Base-by-base conservation (phyloP, 176 grass and related monocot genomes). In the Calamus simplicifolius region DNA sequence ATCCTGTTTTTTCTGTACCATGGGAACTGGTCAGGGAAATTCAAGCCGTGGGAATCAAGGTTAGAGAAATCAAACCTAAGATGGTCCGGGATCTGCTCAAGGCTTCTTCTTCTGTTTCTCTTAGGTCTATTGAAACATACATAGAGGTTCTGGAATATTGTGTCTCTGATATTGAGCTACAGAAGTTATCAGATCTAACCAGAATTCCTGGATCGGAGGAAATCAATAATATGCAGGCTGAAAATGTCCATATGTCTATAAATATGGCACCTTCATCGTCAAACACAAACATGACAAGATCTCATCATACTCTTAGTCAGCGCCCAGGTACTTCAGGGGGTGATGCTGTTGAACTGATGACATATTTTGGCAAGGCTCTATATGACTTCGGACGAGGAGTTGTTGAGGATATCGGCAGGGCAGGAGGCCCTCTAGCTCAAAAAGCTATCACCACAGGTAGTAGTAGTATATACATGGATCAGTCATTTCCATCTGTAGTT, bases 1-100 rank as follows among this genome's bases (percentile, higher is more conserved):
- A 96, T 71, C 91, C 91, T 72, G 91, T 96, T 64, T 96, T 96
- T 76, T 96, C 91, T 48, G 91, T 96, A 71, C 91, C 91, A 25
- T 90, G 86, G 71, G 91, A 96, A 77, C 57, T 96, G 75, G 86
- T 90, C 58, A 82, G 43, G 58, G 91, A 96, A 83, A 87, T 96
- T 67, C 85, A 90, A 72, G 83, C 86, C 63, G 86, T 90, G 64
- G 91, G 86, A 61, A 77, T 96, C 74, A 73, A 73, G 48, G 79
- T 84, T 48, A 87, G 74, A 80, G 83, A 87, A 74, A 96, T 96
- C 64, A 90, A 76, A 58, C 91, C 91, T 73, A 90, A 81, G 79
- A 96, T 96, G 91, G 77, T 96, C 16, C 71, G 91, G 52, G 78
- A 85, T 74, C 77, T 90, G 64, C 86, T 96, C 49, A 96, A 87